Base-by-base conservation (phyloP, 176 grass and related monocot species). In the Bromus sterilis region DNA sequence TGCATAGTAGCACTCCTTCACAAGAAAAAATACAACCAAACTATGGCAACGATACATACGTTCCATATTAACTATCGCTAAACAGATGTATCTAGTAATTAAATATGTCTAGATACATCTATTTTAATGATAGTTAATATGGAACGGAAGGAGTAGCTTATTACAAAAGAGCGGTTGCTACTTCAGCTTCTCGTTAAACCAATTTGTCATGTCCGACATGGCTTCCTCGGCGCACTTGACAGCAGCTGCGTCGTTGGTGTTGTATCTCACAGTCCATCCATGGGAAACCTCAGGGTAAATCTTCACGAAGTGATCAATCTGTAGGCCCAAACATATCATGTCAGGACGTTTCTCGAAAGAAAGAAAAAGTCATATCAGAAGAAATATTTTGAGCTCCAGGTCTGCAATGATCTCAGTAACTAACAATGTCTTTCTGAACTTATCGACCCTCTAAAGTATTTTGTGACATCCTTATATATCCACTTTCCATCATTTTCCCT, bases 221-320 rank as follows among this genome's bases (percentile, higher is more conserved):
- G 89, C 92, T 71, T 94, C 86, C 51, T 89, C 84, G 9, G 86
- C 92, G 4, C 72, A 80, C 56, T 82, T 89, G 24, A 92, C 81
- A 7, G 83, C 84, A 40, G 66, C 21, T 51, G 65, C 66, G 31
- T 91, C 80, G 0, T 87, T 49, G 8, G 20, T 56, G 3, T 77
- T 86, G 71, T 91, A 91, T 84, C 92, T 84, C 41, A 89, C 71
- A 24, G 77, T 83, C 89, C 89, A 91, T 51, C 89, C 89, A 78
- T 94, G 92, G 2, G 44, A 72, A 35, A 91, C 92, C 2, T 86
- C 83, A 84, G 92, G 83, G 78, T 87, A 94, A 26, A 91, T 91
- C 80, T 94, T 91, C 37, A 91, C 83, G 15, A 78, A 91, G 49
- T 86, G 75, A 70, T 24, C 44, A 60, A 94, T 43, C 89, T 94